A percentile compares a stretch with the other conserved stretches of the same genome.
phyloP scores from a whole-genome alignment of 2,329 filamentous ascomycete species.

The Talaromyces marneffei region DNA sequence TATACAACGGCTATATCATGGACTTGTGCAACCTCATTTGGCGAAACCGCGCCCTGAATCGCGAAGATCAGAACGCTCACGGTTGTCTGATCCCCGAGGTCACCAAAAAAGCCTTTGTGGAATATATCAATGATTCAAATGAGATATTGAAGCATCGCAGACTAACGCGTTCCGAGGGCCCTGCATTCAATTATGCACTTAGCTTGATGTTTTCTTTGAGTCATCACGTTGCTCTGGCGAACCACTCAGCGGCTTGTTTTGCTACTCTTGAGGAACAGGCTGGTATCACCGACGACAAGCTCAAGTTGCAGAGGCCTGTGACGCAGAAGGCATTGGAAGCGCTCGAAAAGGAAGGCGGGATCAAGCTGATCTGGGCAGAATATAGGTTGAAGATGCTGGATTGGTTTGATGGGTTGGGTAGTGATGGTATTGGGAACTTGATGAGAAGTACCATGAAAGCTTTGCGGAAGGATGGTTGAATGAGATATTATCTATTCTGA shows the following conservation, averaged over 20 bases:
- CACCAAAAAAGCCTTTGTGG: constrained; percentile 40
- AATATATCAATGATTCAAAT: constrained; percentile 38
- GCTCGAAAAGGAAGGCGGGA: constrained; percentile 60
- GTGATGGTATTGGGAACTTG: constrained; percentile 61
- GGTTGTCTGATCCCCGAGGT: constrained; percentile 48
- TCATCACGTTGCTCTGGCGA: constrained; percentile 41
- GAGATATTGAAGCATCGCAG: constrained; percentile 27
- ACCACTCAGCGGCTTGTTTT: constrained; percentile 45
- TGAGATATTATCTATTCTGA: not conserved
- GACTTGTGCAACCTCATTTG: constrained; percentile 81
- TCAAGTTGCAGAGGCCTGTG: constrained; percentile 49
- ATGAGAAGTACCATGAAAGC: constrained; percentile 79
- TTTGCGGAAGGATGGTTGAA: constrained; percentile 47
- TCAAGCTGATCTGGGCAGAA: constrained; percentile 64
- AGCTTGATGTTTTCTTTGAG: constrained; percentile 44
- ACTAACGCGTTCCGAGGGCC: constrained; percentile 21
- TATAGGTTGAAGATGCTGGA: constrained; percentile 68
- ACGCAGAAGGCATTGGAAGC: constrained; percentile 60
- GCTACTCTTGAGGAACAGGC: constrained; percentile 41
- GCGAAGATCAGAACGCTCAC: constrained; percentile 55
- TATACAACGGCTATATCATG: constrained; percentile 80
- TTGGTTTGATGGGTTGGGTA: constrained; percentile 59
- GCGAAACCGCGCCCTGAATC: constrained; percentile 66
- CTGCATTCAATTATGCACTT: constrained; percentile 30
- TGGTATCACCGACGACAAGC: constrained; percentile 15